Conservation (phyloP, 805 yeast species). For the Torulaspora indica region DNA sequence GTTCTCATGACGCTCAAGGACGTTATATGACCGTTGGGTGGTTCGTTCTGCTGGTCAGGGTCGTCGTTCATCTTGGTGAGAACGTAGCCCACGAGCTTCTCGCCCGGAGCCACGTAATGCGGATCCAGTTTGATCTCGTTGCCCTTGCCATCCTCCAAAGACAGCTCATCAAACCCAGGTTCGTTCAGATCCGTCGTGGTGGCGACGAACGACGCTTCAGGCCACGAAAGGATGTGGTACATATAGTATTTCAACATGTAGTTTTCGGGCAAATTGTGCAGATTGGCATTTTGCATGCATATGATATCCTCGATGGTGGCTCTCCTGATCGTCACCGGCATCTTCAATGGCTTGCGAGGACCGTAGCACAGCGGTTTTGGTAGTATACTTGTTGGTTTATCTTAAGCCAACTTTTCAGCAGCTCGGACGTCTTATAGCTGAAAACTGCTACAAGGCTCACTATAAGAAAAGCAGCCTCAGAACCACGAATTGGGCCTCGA, state of each 20-base stretch:
- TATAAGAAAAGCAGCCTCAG: slow-evolving; percentile 2
- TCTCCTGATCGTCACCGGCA: slow-evolving; percentile 84
- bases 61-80: slow-evolving; percentile 96
- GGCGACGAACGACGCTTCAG: slow-evolving; percentile 95
- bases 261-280: slow-evolving; percentile 91
- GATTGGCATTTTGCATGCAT: slow-evolving; percentile 93
- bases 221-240: slow-evolving; percentile 95
- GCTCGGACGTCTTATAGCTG: not conserved
- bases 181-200: slow-evolving; percentile 54
- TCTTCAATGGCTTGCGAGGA: slow-evolving; percentile 23
- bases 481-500: not conserved
- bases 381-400: not conserved
- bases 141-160: slow-evolving; percentile 24
- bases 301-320: slow-evolving; percentile 84
- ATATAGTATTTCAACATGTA: slow-evolving; percentile 87
- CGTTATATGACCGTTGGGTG: slow-evolving; percentile 92
- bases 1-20: slow-evolving; percentile 93
- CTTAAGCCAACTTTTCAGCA: not conserved
- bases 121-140: slow-evolving; percentile 49
- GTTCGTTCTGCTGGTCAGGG: slow-evolving; percentile 64
- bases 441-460: not conserved
- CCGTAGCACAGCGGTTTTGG: not conserved
- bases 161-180: slow-evolving; percentile 33
- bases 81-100: slow-evolving; percentile 91
- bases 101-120: slow-evolving; percentile 59